A percentile compares a stretch with the other conserved stretches of the same genome.
These are phyloP conservation scores for Tricholomella constricta DNA, from an alignment of 768 basidiomycete genomes.

Conservation along the genomic window DNA sequence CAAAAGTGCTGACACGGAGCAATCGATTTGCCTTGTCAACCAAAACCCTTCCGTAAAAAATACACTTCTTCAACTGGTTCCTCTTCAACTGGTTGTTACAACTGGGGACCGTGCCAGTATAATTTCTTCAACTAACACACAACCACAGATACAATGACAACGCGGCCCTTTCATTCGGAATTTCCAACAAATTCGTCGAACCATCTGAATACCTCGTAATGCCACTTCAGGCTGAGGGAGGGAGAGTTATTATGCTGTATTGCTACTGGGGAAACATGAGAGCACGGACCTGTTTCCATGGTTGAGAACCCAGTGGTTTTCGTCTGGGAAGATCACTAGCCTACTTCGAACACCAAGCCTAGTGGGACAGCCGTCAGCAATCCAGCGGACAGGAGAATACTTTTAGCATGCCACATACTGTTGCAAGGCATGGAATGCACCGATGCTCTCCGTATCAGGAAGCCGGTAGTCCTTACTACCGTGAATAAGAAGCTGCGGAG, in stretches of 20 bases:
- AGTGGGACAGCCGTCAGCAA: background rate
- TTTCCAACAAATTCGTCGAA: conserved; percentile 69
- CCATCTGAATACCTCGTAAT: conserved; percentile 93
- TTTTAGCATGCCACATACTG: conserved; percentile 51
- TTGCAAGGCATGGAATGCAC: conserved; percentile 82
- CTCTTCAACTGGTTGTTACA: too few species aligned
- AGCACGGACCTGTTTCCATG: conserved; percentile 67
- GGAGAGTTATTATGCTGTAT: background rate
- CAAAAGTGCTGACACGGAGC: too few species aligned
- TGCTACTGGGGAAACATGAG: background rate
- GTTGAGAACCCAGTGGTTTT: conserved; percentile 91
- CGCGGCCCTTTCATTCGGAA: background rate
- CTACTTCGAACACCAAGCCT: conserved; percentile 75
- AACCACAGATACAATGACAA: background rate
- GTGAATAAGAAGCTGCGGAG: conserved; percentile 83
- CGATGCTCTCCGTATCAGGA: conserved; percentile 82
- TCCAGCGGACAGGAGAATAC: background rate
- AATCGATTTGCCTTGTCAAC: too few species aligned
- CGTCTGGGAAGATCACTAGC: conserved; percentile 83
- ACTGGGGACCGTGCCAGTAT: too few species aligned
- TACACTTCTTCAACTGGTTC: background rate
- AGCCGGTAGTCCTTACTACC: conserved; percentile 88
- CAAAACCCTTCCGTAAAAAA: too few species aligned
- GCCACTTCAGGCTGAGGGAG: conserved; percentile 79
- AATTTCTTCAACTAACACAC: too few species aligned